These are phyloP conservation scores for Eucalyptus curtisii DNA, from an alignment of 345 rosid genomes.

Conservation along the genomic window DNA sequence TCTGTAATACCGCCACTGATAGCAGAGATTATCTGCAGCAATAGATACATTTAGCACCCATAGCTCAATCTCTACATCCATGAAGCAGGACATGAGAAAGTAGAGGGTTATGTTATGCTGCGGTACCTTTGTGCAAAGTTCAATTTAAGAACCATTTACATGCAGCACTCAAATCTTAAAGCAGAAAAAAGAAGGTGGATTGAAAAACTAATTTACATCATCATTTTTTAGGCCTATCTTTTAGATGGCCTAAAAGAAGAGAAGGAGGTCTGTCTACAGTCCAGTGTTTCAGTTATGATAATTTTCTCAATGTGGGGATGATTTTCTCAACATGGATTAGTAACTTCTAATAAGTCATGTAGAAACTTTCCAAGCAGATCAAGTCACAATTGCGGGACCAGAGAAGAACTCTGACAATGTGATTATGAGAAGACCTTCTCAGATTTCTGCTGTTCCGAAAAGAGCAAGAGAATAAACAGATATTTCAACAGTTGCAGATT, in stretches of 20 bases:
- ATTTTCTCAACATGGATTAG: neutral
- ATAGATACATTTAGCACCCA: neutral
- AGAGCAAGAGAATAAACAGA: neutral
- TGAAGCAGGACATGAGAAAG: neutral
- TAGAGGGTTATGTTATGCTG: neutral
- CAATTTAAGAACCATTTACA: neutral
- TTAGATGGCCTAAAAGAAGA: neutral
- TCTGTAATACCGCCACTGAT: slow-evolving; percentile 76
- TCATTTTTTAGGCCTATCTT: neutral
- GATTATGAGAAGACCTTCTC: neutral
- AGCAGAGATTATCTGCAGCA: slow-evolving; percentile 75
- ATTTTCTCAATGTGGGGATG: neutral
- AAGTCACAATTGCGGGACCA: neutral
- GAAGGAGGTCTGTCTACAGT: neutral
- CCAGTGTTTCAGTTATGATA: neutral
- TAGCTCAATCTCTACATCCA: neutral
- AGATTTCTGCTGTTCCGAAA: neutral
- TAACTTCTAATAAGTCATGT: neutral
- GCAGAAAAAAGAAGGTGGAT: neutral
- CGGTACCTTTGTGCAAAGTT: neutral
- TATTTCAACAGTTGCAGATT: neutral
- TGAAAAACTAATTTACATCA: neutral
- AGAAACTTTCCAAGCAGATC: neutral
- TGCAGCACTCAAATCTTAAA: neutral
- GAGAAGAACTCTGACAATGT: neutral